Conservation (phyloP, 495 filamentous ascomycete genomes). For the Aspergillus biplanus region DNA sequence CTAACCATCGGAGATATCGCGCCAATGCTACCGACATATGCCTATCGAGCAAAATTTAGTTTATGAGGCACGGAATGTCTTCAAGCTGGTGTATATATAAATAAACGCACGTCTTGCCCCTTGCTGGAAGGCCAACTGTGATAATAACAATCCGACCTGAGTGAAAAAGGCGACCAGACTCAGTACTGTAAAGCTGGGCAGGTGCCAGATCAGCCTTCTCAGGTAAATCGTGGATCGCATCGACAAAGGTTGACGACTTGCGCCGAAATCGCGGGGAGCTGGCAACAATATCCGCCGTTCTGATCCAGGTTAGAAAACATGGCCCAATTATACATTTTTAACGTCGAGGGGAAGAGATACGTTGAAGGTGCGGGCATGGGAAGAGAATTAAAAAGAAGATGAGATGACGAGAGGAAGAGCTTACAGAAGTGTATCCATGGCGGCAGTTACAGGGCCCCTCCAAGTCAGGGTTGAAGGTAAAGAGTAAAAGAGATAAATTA, state of each 20-base stretch:
- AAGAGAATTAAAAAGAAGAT: neutral
- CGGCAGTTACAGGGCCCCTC: constrained; percentile 11
- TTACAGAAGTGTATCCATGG: constrained; percentile 84
- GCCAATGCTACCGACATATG: constrained; percentile 95
- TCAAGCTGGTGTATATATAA: neutral
- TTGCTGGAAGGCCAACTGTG: constrained; percentile 92
- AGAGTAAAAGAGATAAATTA: constrained; percentile 4
- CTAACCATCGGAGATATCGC: constrained; percentile 91
- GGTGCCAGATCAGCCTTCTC: constrained; percentile 86
- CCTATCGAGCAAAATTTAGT: constrained; percentile 42
- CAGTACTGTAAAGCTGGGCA: constrained; percentile 96
- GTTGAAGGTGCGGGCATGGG: neutral
- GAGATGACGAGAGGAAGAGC: constrained; percentile 26
- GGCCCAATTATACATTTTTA: neutral
- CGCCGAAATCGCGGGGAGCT: constrained; percentile 83
- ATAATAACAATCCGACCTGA: constrained; percentile 96
- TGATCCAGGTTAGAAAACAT: constrained; percentile 31
- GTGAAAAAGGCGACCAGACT: constrained; percentile 95
- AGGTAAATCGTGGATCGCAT: constrained; percentile 94
- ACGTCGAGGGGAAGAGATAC: neutral
- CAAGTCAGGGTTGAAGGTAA: neutral
- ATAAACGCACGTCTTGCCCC: constrained; percentile 86
- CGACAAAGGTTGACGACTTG: constrained; percentile 91
- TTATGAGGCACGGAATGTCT: constrained; percentile 14
- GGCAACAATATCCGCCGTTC: constrained; percentile 83